Evolutionary conservation across 352 stramenopile genomes (phyloP).

Genomic region (Phytophthora multivora): DNA sequence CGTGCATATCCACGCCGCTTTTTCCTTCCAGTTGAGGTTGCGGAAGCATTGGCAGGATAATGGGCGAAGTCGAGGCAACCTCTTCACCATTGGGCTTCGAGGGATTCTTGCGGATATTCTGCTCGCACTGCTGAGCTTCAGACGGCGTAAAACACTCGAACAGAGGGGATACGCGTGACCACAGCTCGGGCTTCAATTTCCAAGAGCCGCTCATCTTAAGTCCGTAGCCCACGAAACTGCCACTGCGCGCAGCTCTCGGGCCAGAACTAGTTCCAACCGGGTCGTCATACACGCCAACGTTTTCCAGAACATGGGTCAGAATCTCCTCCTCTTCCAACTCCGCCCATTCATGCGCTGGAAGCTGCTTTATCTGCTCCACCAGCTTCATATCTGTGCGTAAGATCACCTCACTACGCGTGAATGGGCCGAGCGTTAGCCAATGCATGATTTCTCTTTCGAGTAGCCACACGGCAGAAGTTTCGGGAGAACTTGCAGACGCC

Average conservation of each 20-base stretch:
- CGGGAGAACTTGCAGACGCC: conserved; percentile 34
- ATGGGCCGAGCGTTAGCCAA: conserved; percentile 73
- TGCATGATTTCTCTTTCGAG: conserved; percentile 80
- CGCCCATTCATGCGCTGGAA: conserved; percentile 51
- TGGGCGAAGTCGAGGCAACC: neutral
- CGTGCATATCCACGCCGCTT: conserved; percentile 36
- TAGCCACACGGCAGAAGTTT: conserved; percentile 43
- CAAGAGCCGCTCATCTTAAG: conserved; percentile 78
- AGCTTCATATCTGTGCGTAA: conserved; percentile 73
- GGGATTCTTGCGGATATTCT: conserved; percentile 65
- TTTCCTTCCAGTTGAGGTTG: conserved; percentile 12
- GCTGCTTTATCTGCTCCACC: conserved; percentile 76
- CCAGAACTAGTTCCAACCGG: conserved; percentile 27
- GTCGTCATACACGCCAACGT: conserved; percentile 68
- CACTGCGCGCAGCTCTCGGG: conserved; percentile 30
- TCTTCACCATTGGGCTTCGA: conserved; percentile 15
- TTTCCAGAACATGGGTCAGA: conserved; percentile 63
- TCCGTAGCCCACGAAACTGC: conserved; percentile 47
- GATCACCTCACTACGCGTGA: conserved; percentile 70
- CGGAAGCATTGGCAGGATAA: conserved; percentile 43
- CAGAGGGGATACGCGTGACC: conserved; percentile 58
- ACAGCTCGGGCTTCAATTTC: conserved; percentile 61
- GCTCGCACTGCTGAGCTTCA: conserved; percentile 73
- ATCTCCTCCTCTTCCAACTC: conserved; percentile 82
- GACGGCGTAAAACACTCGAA: conserved; percentile 83